Base-by-base conservation (phyloP, 208 protist genomes). In the Trypanosoma mega region DNA sequence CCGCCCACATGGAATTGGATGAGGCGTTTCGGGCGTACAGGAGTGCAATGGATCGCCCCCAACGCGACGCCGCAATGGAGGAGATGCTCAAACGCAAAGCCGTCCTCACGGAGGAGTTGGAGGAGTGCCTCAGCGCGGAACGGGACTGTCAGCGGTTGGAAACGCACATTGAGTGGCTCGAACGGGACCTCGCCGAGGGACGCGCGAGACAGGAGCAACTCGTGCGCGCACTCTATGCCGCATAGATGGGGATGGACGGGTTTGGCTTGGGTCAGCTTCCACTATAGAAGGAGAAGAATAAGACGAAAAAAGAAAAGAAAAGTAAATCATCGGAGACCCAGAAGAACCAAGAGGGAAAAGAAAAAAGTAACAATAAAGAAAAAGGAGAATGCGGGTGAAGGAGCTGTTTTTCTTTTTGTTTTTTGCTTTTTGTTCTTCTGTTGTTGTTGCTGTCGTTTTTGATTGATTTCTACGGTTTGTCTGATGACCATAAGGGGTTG, bases 141-240 rank as follows among this genome's bases (percentile, higher is more conserved):
- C 63, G 58, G 6, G 76, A 87, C 37, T 82, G 71, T 41, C 60
- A 76, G 53, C 65, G 57, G n/a, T 63, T 87, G 36, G 56, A 66
- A 23, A 72, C 49, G 41, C 58, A 81, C n/a, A 36, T 76, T 0
- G 58, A 79, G 7, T 65, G 64, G 50, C 63, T 73, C 11, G 63
- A 74, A 57, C 63, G 66, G 37, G 68, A 80, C 36, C 12, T 75
- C 5, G 52, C 31, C 2, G 63, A 66, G 14, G 54, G 56, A 7
- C 43, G 50, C 2, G 47, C 45, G 27, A 27, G 74, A 21, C 57
- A 68, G 33, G 43, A 57, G 30, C 53, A 49, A n/a, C 48, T 75
- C 1, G 37, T 62, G 16, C 44, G 52, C 11, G 60, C 57, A 6
- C 21, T 72, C 8, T 54, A 70, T 14, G 58, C 47, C 24, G 5